Base-by-base conservation (phyloP, 2,329 filamentous ascomycete genomes). In the Aspergillus puulaauensis region DNA sequence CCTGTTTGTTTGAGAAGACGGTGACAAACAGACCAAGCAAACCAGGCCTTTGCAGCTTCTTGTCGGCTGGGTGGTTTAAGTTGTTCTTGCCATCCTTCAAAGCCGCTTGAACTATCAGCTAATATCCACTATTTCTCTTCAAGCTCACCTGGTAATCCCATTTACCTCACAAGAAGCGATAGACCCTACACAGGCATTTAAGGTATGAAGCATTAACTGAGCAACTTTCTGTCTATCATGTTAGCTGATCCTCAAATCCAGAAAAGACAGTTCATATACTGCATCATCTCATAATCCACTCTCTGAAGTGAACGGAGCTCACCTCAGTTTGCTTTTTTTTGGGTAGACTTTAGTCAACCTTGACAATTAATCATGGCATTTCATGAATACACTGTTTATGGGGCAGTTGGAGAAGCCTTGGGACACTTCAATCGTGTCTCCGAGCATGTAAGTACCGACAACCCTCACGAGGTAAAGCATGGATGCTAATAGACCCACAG, bases 341-440 rank as follows among this genome's bases (percentile, higher is more conserved):
- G 9, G 37, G 37, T n/a, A 15, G 37, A 17, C 37, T 15, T n/a
- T n/a, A n/a, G 17, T 17, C 37, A 31, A 31, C 27, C 27, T 31
- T 31, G 27, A 31, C 27, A 31, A 31, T 8, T 31, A 2, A 31
- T 31, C 8, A 9, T 31, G 27, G 9, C 27, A 4, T 11, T 31
- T 31, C 27, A 31, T 31, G 27, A 31, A n/a, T 49, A 66, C 44
- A 60, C 61, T 8, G 55, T 71, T n/a, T 68, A 72, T 41, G 61
- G 55, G 51, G 68, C 62, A 52, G 72, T 73, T 69, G 62, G 64
- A 40, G 66, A 69, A 48, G 68, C 66, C 40, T 59, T 73, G 57
- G 45, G 52, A 19, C 64, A 69, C 31, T 58, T 73, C n/a, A 64
- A 66, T 24, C 58, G 44, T 39, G 63, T 73, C 35, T 54, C 66